phyloP scores from a whole-genome alignment of 176 grass and related monocot species.

The Urochloa ruziziensis region DNA sequence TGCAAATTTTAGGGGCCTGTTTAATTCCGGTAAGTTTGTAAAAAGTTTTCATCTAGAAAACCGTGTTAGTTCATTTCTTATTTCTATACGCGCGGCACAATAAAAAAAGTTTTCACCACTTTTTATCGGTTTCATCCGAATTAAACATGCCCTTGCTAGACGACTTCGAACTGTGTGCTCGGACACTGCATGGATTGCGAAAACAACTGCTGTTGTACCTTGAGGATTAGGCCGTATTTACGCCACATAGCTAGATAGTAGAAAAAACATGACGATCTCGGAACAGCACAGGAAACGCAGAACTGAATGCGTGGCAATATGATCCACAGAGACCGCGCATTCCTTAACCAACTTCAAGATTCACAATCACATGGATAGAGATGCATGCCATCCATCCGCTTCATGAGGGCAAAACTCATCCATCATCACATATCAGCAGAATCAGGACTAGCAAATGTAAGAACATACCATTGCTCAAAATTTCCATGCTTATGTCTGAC shows the following conservation, averaged over 20 bases:
- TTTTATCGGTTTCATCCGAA: no score
- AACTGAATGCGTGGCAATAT: background rate
- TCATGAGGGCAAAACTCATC: background rate
- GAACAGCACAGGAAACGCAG: background rate
- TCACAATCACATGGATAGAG: background rate
- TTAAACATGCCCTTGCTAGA: background rate
- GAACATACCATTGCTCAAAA: background rate
- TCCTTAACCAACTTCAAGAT: background rate
- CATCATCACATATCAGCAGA: background rate
- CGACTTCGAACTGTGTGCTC: background rate
- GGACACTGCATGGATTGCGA: background rate
- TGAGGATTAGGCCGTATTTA: no score
- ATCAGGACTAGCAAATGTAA: background rate
- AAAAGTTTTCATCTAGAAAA: no score
- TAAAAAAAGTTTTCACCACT: no score
- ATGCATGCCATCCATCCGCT: background rate
- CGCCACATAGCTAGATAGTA: background rate
- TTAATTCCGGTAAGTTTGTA: no score
- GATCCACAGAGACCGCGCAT: no score
- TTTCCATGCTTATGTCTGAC: constrained; percentile 14
- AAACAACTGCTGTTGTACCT: no score
- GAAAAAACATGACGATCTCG: no score
- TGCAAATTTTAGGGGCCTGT: no score
- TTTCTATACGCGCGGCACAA: no score
- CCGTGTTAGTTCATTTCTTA: no score